Base-by-base conservation (phyloP, 768 basidiomycete species). In the Hydnum rufescens region DNA sequence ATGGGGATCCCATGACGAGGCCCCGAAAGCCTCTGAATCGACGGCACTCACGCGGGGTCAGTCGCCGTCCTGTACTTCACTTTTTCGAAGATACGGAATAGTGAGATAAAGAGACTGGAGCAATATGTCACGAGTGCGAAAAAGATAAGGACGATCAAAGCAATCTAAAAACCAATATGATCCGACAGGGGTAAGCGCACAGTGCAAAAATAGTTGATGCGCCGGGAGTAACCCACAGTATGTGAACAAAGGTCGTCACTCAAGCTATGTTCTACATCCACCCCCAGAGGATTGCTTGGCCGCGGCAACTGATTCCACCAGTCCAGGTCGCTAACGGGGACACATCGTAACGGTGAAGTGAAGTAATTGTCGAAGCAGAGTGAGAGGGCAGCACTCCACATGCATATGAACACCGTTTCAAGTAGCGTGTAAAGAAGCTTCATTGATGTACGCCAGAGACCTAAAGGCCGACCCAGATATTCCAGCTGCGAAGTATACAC, bases 341-440 rank as follows among this genome's bases (percentile, higher is more conserved):
- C 74, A 59, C 89, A 93, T 30, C 82, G 79, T 44, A 92, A 74
- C 23, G 77, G 67, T 2, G 86, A 84, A 3, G 87, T 90, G 67
- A 90, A 88, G 65, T 80, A 88, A 61, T 93, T 87, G 70, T 92
- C 86, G 66, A 92, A 87, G 56, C 76, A 78, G 51, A 92, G 78
- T 18, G 86, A 85, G 51, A 92, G 72, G 16, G 82, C 79, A 30
- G 86, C 83, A 53, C 85, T 87, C 87, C 88, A 93, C n/a, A 82
- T 76, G 65, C 88, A 92, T 58, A 89, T 88, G 63, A 87, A 89
- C 52, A 87, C 70, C 43, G 89, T 82, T 68, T 93, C 90, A 44
- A 78, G 73, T 30, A 92, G 74, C 4, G 88, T 92, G 61, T 90
- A 80, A 2, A 82, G 76, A 32, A 90, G 74, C 65, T 92, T 92